Percentiles rank a stretch among this genome's conserved stretches.
phyloP scores from a whole-genome alignment of 2,329 filamentous ascomycete genomes.

The Aspergillus quadrilineatus region DNA sequence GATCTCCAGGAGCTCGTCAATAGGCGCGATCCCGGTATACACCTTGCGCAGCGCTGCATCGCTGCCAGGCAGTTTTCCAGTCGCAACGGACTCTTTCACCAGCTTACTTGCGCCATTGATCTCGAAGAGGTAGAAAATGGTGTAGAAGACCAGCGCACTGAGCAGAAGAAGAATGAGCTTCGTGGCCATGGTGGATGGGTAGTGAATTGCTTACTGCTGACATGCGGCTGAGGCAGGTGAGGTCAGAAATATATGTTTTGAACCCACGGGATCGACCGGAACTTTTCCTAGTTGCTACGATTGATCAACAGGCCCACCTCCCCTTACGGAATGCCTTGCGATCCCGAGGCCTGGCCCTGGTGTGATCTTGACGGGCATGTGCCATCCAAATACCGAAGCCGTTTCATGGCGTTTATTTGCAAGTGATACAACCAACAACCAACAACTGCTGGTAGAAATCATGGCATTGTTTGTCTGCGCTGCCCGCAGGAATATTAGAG shows the following conservation, averaged over 20 bases:
- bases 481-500: not conserved
- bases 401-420: too few species aligned
- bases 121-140: slow-evolving; percentile 35
- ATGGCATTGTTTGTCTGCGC: too few species aligned
- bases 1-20: slow-evolving; percentile 33
- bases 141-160: slow-evolving; percentile 32
- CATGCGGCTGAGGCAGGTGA: not conserved
- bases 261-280: not conserved
- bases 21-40: slow-evolving; percentile 35
- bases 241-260: not conserved
- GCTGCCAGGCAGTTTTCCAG: slow-evolving; percentile 27
- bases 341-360: not conserved
- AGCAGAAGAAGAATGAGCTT: slow-evolving; percentile 30
- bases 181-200: slow-evolving; percentile 14
- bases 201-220: not conserved
- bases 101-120: slow-evolving; percentile 32
- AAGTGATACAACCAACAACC: too few species aligned
- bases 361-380: not conserved
- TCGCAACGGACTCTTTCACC: slow-evolving; percentile 20
- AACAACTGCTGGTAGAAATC: too few species aligned
- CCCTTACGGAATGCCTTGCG: not conserved
- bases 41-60: slow-evolving; percentile 30
- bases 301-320: not conserved
- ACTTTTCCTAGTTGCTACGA: not conserved
- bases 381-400: not conserved